Percentiles rank a stretch among this genome's conserved stretches.
Evolutionary conservation across 2,329 filamentous ascomycete species (phyloP).

Genomic region (Colletotrichum sp.): DNA sequence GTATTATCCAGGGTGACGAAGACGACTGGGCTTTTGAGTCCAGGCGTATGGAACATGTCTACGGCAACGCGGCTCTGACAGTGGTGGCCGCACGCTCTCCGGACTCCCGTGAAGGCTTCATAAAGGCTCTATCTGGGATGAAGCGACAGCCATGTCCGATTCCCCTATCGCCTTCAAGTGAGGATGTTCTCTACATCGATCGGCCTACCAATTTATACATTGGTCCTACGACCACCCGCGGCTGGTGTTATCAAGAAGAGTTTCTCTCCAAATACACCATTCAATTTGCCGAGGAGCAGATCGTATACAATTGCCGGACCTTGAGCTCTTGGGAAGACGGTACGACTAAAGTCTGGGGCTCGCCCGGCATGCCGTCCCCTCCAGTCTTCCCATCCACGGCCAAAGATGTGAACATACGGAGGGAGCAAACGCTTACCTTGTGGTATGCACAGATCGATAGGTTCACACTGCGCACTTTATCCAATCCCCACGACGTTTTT

Average conservation of each 20-base stretch:
- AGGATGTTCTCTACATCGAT: not conserved
- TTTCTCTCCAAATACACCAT: not conserved
- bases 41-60: constrained; percentile 6
- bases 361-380: not conserved
- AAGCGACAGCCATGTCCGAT: not conserved
- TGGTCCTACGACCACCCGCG: not conserved
- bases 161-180: not conserved
- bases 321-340: not conserved
- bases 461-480: not conserved
- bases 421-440: not conserved
- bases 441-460: not conserved
- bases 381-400: not conserved
- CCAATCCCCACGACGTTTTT: constrained; percentile 7
- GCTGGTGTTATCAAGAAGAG: constrained; percentile 10
- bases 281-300: not conserved
- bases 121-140: not conserved
- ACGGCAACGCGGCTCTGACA: constrained; percentile 10
- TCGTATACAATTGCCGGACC: not conserved
- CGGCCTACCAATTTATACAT: not conserved
- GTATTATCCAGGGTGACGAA: constrained; percentile 15
- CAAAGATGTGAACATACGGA: not conserved
- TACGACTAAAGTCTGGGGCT: not conserved
- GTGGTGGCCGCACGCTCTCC: not conserved
- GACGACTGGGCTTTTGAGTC: constrained; percentile 17
- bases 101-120: not conserved